Evolutionary conservation across 495 filamentous ascomycete species (phyloP).

Genomic region (Evernia prunastri): DNA sequence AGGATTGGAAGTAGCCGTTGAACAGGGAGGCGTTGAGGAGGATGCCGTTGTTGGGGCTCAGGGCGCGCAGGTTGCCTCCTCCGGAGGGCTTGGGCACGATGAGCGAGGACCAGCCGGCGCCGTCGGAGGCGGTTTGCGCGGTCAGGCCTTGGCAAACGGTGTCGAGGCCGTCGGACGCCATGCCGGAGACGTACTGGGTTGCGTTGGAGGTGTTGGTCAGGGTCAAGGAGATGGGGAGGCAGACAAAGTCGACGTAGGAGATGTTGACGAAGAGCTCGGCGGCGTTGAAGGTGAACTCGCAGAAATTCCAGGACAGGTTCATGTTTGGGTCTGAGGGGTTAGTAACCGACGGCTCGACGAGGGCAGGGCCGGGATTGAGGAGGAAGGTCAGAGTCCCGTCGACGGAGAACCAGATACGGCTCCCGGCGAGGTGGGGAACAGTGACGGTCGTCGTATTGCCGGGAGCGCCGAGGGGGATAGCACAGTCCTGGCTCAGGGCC

Average conservation of each 20-base stretch:
- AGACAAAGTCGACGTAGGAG: conserved; percentile 67
- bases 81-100: conserved; percentile 47
- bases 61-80: conserved; percentile 51
- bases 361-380: conserved; percentile 59
- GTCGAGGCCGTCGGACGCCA: conserved; percentile 51
- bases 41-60: conserved; percentile 61
- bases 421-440: conserved; percentile 63
- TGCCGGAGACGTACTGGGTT: conserved; percentile 53
- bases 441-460: conserved; percentile 54
- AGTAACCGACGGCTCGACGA: conserved; percentile 65
- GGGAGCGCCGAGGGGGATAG: conserved; percentile 55
- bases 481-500: conserved; percentile 47
- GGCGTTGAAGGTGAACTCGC: conserved; percentile 67
- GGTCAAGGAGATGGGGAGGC: conserved; percentile 56
- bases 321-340: conserved; percentile 63
- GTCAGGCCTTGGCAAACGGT: conserved; percentile 47
- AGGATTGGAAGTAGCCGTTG: conserved; percentile 53
- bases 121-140: conserved; percentile 48
- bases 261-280: conserved; percentile 68
- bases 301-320: conserved; percentile 58
- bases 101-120: conserved; percentile 58
- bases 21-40: conserved; percentile 52
- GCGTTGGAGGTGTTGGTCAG: conserved; percentile 49
- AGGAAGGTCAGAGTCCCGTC: conserved; percentile 59
- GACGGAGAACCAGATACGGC: conserved; percentile 61